phyloP scores from a whole-genome alignment of 2,329 filamentous ascomycete species.

The Myriosclerotinia curreyana region DNA sequence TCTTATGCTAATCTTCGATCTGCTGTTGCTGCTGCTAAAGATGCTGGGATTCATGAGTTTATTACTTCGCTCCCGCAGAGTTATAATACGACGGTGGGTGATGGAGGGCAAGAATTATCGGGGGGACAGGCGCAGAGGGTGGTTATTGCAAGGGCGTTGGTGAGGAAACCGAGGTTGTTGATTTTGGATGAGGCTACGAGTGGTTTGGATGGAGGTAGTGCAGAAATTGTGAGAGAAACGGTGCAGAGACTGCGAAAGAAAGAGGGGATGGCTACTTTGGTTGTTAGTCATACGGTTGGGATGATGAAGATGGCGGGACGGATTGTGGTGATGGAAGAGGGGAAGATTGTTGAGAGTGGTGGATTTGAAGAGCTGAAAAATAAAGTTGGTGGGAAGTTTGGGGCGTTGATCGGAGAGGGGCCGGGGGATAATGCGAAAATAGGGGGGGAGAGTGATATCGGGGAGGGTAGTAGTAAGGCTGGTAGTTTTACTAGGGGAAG shows the following conservation, averaged over 20 bases:
- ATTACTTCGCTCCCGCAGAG: slow-evolving; percentile 66
- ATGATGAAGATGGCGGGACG: slow-evolving; percentile 83
- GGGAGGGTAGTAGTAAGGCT: slow-evolving; percentile 1
- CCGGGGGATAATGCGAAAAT: background rate
- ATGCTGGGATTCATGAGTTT: slow-evolving; percentile 72
- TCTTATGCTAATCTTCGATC: slow-evolving; percentile 47
- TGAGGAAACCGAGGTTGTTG: slow-evolving; percentile 67
- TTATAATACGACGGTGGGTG: slow-evolving; percentile 72
- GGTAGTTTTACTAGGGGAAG: background rate
- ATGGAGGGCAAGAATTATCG: slow-evolving; percentile 69
- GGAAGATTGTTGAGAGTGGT: slow-evolving; percentile 65
- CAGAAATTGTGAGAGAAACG: slow-evolving; percentile 61
- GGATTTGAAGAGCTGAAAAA: slow-evolving; percentile 56
- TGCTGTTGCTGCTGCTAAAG: slow-evolving; percentile 52
- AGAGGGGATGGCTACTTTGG: slow-evolving; percentile 61
- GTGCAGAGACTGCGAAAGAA: slow-evolving; percentile 51
- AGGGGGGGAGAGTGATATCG: slow-evolving; percentile 2
- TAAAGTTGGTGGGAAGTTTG: slow-evolving; percentile 30
- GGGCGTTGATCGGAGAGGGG: slow-evolving; percentile 27
- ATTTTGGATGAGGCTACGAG: slow-evolving; percentile 87
- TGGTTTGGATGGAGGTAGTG: slow-evolving; percentile 69
- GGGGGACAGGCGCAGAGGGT: slow-evolving; percentile 82
- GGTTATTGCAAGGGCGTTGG: slow-evolving; percentile 75
- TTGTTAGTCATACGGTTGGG: slow-evolving; percentile 77
- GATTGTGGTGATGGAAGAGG: slow-evolving; percentile 70